Base-by-base conservation (phyloP, 768 basidiomycete species). In the Galerina marginata region DNA sequence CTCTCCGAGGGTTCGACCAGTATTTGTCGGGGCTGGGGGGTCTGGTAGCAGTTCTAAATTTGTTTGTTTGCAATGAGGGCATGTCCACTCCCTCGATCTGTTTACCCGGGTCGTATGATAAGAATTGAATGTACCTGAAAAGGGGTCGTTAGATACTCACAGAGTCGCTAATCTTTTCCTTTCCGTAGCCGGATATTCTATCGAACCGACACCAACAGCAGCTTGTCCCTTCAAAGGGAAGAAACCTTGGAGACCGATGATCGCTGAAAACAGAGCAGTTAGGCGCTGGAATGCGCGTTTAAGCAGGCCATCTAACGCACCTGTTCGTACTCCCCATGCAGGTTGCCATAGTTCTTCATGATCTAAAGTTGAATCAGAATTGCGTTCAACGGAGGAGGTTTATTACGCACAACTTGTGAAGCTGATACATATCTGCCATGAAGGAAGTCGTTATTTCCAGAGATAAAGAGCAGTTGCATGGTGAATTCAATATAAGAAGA, bases 321-420 rank as follows among this genome's bases (percentile, higher is more conserved):
- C 95, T 57, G 96, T 99, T 63, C 96, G 86, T 16, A 99, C 92
- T 56, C 96, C 96, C 96, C 96, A 99, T 25, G 95, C 94, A 39
- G 96, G 96, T 74, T 98, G 95, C 96, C 96, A 99, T 36, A 93
- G 81, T 66, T 98, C 96, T 74, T 95, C 93, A 65, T 98, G 95
- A 79, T 96, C 91, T 93, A 67, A 43, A 59, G 20, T 47, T 66
- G 61, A 58, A n/a, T 58, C 14, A 60, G 52, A 57, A 56, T 43
- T 52, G 54, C n/a, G 25, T 51, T 9, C 29, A 43, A 12, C 37
- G 16, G 44, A 33, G 23, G 16, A 37, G 51, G 38, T 25, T 43
- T 16, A 44, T 56, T 46, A 54, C 89, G 55, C 68, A 95, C 92
- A 95, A 65, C 83, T 95, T 46, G 92, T 95, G 73, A 95, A 95